These are phyloP conservation scores for Thermothelomyces thermophilus DNA, from an alignment of 2,329 filamentous ascomycete species.

Conservation along the genomic window DNA sequence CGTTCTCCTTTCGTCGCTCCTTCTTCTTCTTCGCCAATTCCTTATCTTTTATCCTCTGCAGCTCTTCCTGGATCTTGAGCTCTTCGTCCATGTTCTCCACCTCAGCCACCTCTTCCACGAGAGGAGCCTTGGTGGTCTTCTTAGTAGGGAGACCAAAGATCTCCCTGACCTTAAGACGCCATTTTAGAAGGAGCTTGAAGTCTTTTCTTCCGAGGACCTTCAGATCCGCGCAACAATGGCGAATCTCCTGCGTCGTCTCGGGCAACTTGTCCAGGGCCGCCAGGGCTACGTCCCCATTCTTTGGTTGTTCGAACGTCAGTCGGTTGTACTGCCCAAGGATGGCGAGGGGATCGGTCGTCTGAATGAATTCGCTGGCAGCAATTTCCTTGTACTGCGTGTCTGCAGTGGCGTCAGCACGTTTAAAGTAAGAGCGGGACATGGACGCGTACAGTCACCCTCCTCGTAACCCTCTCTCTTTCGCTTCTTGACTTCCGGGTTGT, in stretches of 20 bases:
- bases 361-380: conserved; percentile 84
- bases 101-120: conserved; percentile 67
- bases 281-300: conserved; percentile 76
- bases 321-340: conserved; percentile 83
- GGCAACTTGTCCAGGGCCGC: conserved; percentile 79
- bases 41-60: conserved; percentile 75
- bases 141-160: conserved; percentile 82
- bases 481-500: conserved; percentile 96
- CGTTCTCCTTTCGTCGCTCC: conserved; percentile 80
- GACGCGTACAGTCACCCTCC: conserved; percentile 66
- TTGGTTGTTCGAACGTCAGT: conserved; percentile 73
- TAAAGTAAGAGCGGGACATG: not conserved
- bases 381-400: conserved; percentile 83
- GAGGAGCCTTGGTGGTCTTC: conserved; percentile 48
- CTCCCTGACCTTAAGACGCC: conserved; percentile 83
- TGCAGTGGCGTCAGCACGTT: conserved; percentile 2
- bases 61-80: conserved; percentile 78
- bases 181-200: conserved; percentile 82
- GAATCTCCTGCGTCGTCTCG: conserved; percentile 79
- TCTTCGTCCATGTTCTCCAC: conserved; percentile 94
- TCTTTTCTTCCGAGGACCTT: conserved; percentile 91
- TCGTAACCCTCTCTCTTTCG: conserved; percentile 96
- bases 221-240: conserved; percentile 71
- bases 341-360: conserved; percentile 86
- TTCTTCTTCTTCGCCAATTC: conserved; percentile 72